Evolutionary conservation across 768 basidiomycete genomes (phyloP).

Genomic region (Hericium rajendrae): DNA sequence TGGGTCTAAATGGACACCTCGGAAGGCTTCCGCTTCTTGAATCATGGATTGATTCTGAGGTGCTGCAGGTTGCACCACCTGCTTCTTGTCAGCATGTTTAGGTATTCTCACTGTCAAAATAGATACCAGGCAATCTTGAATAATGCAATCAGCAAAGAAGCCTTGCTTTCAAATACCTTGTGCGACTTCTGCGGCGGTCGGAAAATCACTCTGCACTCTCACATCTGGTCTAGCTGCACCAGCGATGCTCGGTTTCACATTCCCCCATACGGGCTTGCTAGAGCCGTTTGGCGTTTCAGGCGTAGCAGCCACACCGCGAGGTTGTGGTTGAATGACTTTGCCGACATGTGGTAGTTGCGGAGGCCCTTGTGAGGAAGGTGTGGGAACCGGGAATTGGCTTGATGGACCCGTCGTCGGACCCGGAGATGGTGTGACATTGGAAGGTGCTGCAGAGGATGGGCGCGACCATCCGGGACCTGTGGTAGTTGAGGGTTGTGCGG

Average conservation of each 20-base stretch:
- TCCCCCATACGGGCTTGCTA: slow-evolving; percentile 65
- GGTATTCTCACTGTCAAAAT: not conserved
- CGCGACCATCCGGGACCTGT: slow-evolving; percentile 71
- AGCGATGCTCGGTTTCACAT: slow-evolving; percentile 31
- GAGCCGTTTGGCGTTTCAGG: slow-evolving; percentile 17
- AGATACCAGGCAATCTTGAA: too few species aligned
- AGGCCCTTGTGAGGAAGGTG: slow-evolving; percentile 20
- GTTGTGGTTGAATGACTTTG: slow-evolving; percentile 64
- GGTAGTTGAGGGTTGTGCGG: slow-evolving; percentile 44
- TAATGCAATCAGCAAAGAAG: too few species aligned
- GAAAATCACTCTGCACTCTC: slow-evolving; percentile 63
- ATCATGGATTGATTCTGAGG: slow-evolving; percentile 59
- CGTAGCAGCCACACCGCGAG: slow-evolving; percentile 26
- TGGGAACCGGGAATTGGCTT: slow-evolving; percentile 18
- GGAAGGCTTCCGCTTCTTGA: slow-evolving; percentile 80
- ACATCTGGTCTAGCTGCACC: slow-evolving; percentile 31
- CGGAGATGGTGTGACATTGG: slow-evolving; percentile 37
- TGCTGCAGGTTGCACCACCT: slow-evolving; percentile 41
- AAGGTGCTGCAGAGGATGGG: slow-evolving; percentile 62
- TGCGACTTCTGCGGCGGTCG: slow-evolving; percentile 93
- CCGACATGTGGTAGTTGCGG: slow-evolving; percentile 48
- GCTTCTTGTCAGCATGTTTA: slow-evolving; percentile 24
- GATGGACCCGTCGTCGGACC: slow-evolving; percentile 31
- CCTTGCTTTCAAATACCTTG: slow-evolving; percentile 43
- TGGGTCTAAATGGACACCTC: slow-evolving; percentile 87